These are phyloP conservation scores for Apocynum venetum DNA, from an alignment of 257 asterid genomes.

Conservation along the genomic window DNA sequence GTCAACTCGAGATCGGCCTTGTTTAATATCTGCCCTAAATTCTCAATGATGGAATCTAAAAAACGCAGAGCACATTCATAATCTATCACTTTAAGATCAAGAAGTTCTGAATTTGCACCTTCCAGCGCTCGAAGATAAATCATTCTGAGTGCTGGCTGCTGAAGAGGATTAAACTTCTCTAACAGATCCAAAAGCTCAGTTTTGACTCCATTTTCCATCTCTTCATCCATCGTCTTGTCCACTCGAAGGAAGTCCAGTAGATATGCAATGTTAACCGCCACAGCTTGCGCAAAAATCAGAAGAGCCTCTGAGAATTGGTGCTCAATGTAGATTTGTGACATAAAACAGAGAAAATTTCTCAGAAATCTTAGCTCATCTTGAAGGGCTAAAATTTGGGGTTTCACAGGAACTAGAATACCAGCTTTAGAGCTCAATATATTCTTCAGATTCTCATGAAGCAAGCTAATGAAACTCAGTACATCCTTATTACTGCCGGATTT, in stretches of 20 bases:
- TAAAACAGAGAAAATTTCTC: background rate
- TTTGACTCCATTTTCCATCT: background rate
- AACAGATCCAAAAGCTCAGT: background rate
- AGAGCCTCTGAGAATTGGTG: background rate
- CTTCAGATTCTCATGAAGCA: background rate
- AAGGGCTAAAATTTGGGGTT: background rate
- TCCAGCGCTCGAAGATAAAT: background rate
- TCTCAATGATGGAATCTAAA: background rate
- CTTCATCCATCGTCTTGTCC: background rate
- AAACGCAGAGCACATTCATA: background rate
- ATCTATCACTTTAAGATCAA: background rate
- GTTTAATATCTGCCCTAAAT: background rate
- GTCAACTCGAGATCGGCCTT: background rate
- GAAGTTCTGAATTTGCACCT: background rate
- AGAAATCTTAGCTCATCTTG: background rate
- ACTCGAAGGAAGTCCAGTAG: background rate
- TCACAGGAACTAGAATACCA: conserved; percentile 1
- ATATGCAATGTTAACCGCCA: background rate
- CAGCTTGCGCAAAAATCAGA: background rate
- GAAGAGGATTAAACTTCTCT: background rate
- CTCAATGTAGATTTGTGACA: background rate
- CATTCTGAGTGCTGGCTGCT: background rate
- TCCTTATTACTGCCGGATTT: background rate
- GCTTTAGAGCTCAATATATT: background rate
- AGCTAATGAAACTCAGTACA: background rate